Percentiles rank a stretch among this genome's conserved stretches.
Evolutionary conservation across 371 early-diverging fungal species (phyloP).

Genomic region (Entomophthora muscae): DNA sequence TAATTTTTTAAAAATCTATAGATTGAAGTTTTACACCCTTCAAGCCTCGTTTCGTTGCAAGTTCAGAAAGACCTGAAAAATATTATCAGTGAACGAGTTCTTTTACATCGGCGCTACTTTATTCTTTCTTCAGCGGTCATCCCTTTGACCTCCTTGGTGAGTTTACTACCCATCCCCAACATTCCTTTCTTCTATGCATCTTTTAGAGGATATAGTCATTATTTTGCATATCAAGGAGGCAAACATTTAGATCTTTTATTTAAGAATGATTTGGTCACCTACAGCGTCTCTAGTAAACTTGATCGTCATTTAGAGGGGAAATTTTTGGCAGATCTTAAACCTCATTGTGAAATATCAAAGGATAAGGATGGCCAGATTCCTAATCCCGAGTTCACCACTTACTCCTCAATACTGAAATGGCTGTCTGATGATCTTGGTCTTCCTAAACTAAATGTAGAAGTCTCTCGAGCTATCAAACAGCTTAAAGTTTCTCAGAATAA

Average conservation of each 20-base stretch:
- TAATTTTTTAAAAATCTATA: too few relatives aligned
- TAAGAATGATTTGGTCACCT: not conserved
- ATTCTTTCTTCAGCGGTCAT: not conserved
- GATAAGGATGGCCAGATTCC: too few relatives aligned
- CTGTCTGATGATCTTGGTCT: too few relatives aligned
- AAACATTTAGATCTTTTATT: not conserved
- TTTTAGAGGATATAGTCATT: not conserved
- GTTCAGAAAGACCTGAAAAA: not conserved
- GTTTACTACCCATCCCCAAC: slow-evolving; percentile 3
- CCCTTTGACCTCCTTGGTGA: not conserved
- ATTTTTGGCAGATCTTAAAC: not conserved
- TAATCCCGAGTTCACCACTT: too few relatives aligned
- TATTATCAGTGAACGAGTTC: not conserved
- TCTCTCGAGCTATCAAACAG: too few relatives aligned
- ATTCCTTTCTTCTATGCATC: not conserved
- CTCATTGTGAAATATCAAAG: too few relatives aligned
- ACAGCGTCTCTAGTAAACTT: too few relatives aligned
- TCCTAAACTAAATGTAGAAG: too few relatives aligned
- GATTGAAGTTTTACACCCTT: too few relatives aligned
- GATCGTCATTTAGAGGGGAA: not conserved
- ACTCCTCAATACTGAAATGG: too few relatives aligned
- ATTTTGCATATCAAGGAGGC: not conserved
- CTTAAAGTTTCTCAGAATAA: too few relatives aligned
- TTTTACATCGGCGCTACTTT: not conserved
- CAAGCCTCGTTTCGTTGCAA: not conserved